Evolutionary conservation across 768 basidiomycete species (phyloP).

Genomic region (Leucosporidium scottii): DNA sequence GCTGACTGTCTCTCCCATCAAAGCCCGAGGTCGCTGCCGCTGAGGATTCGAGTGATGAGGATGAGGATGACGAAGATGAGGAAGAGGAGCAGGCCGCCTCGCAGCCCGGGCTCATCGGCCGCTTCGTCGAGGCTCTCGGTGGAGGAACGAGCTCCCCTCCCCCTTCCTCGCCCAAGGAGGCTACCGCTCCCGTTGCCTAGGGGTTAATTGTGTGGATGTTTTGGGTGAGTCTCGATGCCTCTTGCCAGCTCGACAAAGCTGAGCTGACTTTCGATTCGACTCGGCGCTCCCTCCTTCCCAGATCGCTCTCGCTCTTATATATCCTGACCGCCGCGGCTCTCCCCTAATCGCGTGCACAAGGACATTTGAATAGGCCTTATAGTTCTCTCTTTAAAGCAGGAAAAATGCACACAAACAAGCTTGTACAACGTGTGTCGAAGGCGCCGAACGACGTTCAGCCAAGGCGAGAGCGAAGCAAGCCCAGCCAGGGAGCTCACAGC

Average conservation of each 20-base stretch:
- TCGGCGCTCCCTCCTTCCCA: background rate
- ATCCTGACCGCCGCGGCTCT: background rate
- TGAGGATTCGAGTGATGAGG: background rate
- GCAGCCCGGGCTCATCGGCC: background rate
- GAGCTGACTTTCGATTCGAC: too few species aligned
- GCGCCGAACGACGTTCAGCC: background rate
- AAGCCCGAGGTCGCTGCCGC: background rate
- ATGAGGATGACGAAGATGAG: background rate
- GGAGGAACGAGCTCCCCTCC: background rate
- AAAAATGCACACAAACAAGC: background rate
- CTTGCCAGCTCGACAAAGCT: too few species aligned
- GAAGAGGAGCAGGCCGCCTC: background rate
- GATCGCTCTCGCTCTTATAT: background rate
- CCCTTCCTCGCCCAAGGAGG: too few species aligned
- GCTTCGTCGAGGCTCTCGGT: conserved; percentile 14
- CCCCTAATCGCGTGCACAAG: background rate
- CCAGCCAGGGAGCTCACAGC: too few species aligned
- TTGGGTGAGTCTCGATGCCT: too few species aligned
- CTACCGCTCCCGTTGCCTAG: too few species aligned
- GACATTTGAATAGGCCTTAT: background rate
- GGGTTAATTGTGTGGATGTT: too few species aligned
- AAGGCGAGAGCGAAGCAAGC: background rate
- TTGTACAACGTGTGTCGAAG: background rate
- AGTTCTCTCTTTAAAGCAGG: too few species aligned
- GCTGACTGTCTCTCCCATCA: background rate